Evolutionary conservation across 2,329 filamentous ascomycete species (phyloP).

Genomic region (Cytospora paraplurivora): DNA sequence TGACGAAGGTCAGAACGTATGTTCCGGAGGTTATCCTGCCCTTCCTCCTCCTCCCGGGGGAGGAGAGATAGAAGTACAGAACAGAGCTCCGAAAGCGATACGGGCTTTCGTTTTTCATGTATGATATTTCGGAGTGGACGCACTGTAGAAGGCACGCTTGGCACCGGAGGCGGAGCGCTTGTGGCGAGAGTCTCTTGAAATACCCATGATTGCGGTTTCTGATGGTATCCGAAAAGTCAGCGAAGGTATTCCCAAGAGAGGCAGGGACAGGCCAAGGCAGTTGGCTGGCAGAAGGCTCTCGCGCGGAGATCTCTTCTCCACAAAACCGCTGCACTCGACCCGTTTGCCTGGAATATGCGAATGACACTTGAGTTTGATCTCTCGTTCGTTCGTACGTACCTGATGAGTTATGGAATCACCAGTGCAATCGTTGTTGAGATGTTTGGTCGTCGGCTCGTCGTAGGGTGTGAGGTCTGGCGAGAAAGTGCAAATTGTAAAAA

Average conservation of each 20-base stretch:
- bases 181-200: conserved; percentile 99
- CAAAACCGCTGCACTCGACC: background rate
- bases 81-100: conserved; percentile 48
- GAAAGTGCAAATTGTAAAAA: conserved; percentile 21
- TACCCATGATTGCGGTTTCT: conserved; percentile 93
- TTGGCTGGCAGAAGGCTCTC: background rate
- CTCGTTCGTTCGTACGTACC: conserved; percentile 23
- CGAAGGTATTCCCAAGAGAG: conserved; percentile 10
- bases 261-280: conserved; percentile 3
- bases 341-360: background rate
- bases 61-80: background rate
- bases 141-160: conserved; percentile 92
- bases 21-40: conserved; percentile 38
- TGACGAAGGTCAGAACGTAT: conserved; percentile 76
- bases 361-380: background rate
- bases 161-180: conserved; percentile 99
- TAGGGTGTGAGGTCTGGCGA: conserved; percentile 17
- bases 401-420: conserved; percentile 30
- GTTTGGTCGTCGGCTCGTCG: conserved; percentile 29
- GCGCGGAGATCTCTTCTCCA: background rate
- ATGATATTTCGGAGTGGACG: conserved; percentile 52
- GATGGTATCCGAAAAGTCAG: conserved; percentile 38
- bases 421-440: conserved; percentile 29
- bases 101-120: conserved; percentile 66
- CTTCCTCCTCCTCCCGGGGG: background rate